Conservation (phyloP, 768 basidiomycete species). For the Mrakia blollopis region DNA sequence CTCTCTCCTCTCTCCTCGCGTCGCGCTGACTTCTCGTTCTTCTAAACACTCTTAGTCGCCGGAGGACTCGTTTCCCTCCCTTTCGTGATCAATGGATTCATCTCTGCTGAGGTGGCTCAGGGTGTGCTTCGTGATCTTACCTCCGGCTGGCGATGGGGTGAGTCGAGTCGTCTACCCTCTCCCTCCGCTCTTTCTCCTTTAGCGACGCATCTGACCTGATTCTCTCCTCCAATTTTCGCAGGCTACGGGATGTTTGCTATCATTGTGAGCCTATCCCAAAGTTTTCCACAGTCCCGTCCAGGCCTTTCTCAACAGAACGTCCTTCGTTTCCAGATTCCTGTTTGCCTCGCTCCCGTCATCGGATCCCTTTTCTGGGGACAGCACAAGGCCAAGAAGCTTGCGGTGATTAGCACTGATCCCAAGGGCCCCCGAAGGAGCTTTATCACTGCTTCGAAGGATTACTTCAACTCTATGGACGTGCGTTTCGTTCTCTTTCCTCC, state of each 20-base stretch:
- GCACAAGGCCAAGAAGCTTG: slow-evolving; percentile 37
- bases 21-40: background rate
- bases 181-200: no score
- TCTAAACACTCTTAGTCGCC: background rate
- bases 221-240: no score
- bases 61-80: slow-evolving; percentile 16
- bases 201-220: no score
- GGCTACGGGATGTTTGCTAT: slow-evolving; percentile 38
- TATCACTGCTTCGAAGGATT: background rate
- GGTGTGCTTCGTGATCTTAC: slow-evolving; percentile 40
- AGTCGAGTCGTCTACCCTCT: no score
- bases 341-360: slow-evolving; percentile 43
- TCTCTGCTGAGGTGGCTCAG: slow-evolving; percentile 45
- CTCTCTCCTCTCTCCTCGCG: background rate
- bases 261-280: background rate
- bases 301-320: background rate
- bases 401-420: slow-evolving; percentile 27
- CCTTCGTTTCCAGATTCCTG: slow-evolving; percentile 39
- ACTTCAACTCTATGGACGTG: slow-evolving; percentile 39
- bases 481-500: background rate
- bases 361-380: slow-evolving; percentile 44
- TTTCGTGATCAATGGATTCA: slow-evolving; percentile 35
- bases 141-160: slow-evolving; percentile 44
- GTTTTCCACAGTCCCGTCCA: background rate
- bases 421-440: slow-evolving; percentile 6